Base-by-base conservation (phyloP, 2,329 filamentous ascomycete genomes). In the Clonostachys chloroleuca region DNA sequence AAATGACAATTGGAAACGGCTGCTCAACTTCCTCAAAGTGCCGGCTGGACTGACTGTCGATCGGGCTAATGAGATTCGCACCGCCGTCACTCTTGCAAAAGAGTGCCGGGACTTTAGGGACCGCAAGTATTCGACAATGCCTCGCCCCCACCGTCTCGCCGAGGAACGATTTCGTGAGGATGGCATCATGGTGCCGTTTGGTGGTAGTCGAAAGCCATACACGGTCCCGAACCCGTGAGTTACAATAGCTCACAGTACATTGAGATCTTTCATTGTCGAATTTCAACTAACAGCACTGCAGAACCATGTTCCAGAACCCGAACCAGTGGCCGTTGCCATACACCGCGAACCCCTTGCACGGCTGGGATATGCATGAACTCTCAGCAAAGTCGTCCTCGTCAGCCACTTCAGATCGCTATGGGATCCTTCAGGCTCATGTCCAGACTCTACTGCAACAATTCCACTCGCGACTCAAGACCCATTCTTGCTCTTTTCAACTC, bases 321-420 rank as follows among this genome's bases (percentile, higher is more conserved):
- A 30, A 36, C n/a, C 5, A 12, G 7, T 46, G 45, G 45, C 45
- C 35, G 9, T 14, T 46, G 45, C 7, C 7, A 12, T 18, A 46
- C 13, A 8, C 5, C 33, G 10, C 17, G 18, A 14, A 42, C 30
- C 45, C 45, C 9, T 40, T 42, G 5, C 13, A 36, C 14, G 66
- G 69, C 4, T 74, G 69, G 70, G 5, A 42, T 2, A 17, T 55
- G 3, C 5, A 49, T 3, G 64, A 71, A 1, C 52, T 68, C 37
- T 10, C 44, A 12, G 33, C 46, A 12, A 50, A n/a, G 36, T 52
- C 14, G 14, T n/a, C 36, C 14, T 39, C 14, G 14, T 4, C 36
- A 39, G 36, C 36, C 6, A 39, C 36, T n/a, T n/a, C 36, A 39
- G 36, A 39, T 12, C 14, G 36, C 6, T 39, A 39, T 18, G 36